phyloP scores from a whole-genome alignment of 2,329 filamentous ascomycete species.

The Aureobasidium leucospermi region DNA sequence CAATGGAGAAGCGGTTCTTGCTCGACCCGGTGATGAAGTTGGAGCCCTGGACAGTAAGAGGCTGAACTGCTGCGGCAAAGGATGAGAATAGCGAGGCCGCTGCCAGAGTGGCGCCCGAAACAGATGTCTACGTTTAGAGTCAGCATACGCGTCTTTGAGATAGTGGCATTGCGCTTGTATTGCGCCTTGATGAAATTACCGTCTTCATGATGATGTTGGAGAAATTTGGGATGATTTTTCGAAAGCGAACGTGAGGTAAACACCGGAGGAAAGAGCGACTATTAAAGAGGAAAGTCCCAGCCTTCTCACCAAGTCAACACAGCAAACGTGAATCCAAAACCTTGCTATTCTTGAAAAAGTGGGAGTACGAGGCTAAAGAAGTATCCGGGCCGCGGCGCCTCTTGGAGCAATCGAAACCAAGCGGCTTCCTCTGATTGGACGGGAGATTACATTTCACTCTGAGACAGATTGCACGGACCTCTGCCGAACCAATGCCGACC shows the following conservation, averaged over 20 bases:
- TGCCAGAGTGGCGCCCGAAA: conserved; percentile 12
- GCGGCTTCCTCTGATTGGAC: not conserved
- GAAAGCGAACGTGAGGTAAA: not conserved
- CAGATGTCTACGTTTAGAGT: not conserved
- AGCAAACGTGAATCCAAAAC: conserved; percentile 11
- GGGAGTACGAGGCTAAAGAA: conserved; percentile 3
- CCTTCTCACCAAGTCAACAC: not conserved
- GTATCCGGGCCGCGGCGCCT: conserved; percentile 10
- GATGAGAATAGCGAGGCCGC: conserved; percentile 11
- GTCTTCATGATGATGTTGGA: conserved; percentile 11
- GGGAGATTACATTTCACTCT: not conserved
- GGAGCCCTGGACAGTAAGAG: conserved; percentile 38
- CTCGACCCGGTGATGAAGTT: conserved; percentile 51
- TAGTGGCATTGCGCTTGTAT: not conserved
- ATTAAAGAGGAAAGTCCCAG: conserved; percentile 4
- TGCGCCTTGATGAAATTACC: not conserved
- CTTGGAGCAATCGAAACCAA: not conserved
- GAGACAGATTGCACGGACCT: too few species aligned
- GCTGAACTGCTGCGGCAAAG: conserved; percentile 40
- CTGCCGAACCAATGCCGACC: too few species aligned
- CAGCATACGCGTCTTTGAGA: not conserved
- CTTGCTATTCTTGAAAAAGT: conserved; percentile 12
- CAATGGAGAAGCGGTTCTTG: conserved; percentile 49
- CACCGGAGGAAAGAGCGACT: not conserved
- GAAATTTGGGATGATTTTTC: not conserved